Conservation (phyloP, 2,329 filamentous ascomycete species). For the Alternaria angustiovoidea region DNA sequence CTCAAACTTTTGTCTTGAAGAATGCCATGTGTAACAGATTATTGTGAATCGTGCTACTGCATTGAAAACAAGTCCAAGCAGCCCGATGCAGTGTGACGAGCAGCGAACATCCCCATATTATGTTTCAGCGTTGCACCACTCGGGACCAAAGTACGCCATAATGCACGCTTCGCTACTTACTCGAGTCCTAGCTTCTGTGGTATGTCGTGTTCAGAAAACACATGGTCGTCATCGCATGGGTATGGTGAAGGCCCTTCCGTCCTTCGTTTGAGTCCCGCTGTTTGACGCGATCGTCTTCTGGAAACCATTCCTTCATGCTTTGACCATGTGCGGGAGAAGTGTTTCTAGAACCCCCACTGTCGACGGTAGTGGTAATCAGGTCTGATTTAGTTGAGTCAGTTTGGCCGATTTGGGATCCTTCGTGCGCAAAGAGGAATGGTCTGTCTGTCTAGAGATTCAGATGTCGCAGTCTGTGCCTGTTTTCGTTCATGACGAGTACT, state of each 20-base stretch:
- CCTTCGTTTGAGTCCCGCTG: slow-evolving; percentile 19
- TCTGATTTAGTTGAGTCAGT: slow-evolving; percentile 4
- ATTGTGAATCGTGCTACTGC: slow-evolving; percentile 34
- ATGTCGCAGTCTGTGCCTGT: slow-evolving; percentile 17
- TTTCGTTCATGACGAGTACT: slow-evolving; percentile 76
- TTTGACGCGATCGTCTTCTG: slow-evolving; percentile 27
- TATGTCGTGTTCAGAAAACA: slow-evolving; percentile 27
- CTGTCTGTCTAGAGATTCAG: slow-evolving; percentile 13
- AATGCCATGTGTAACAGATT: slow-evolving; percentile 26
- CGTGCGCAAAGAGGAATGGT: slow-evolving; percentile 13
- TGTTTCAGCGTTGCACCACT: slow-evolving; percentile 37
- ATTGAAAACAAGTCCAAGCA: slow-evolving; percentile 34
- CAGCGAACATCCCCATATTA: slow-evolving; percentile 32
- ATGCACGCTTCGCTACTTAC: slow-evolving; percentile 26
- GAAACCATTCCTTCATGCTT: slow-evolving; percentile 25
- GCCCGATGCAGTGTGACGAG: slow-evolving; percentile 21
- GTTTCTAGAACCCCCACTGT: slow-evolving; percentile 29
- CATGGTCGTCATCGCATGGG: slow-evolving; percentile 23
- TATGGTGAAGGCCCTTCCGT: slow-evolving; percentile 13
- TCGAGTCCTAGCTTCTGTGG: slow-evolving; percentile 23
- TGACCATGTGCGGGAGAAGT: slow-evolving; percentile 14
- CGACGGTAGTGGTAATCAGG: slow-evolving; percentile 14
- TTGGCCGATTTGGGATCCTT: slow-evolving; percentile 12
- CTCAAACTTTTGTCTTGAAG: slow-evolving; percentile 17
- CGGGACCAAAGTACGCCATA: slow-evolving; percentile 28